Evolutionary conservation across 2,329 filamentous ascomycete genomes (phyloP), one percentile per base, ranked within the genome.

Genomic region (Raffaelea arxii): DNA sequence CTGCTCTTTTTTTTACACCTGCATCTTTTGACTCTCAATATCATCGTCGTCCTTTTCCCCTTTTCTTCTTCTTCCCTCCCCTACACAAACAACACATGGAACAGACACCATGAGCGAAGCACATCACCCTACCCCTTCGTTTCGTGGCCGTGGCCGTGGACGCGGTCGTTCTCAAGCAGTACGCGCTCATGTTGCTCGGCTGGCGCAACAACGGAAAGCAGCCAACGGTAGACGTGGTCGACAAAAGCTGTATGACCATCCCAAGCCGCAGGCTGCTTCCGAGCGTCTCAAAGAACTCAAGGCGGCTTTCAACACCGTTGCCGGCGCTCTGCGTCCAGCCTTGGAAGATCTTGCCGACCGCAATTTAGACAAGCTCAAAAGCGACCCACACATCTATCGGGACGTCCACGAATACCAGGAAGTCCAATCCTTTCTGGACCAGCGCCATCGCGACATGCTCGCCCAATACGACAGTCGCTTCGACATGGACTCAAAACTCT

Each of bases 261-360:
- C 68, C 51, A 71, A 68, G 51, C 70, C 74, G 45, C 77, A 80
- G 58, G 75, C 75, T 43, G 70, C 72, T 47, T 75, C 77, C 53
- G 76, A 80, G 59, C 78, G 83, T 46, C 77, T 82, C 58, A 72
- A 82, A 53, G 75, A 83, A 54, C 68, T 86, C 55, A 82, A 82
- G 61, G 77, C 78, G 47, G 70, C 71, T 22, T 86, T 78, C 61
- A 72, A 77, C n/a, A 67, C 73, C 48, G 74, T 86, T 44, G 72
- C 78, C 49, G 74, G 77, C 54, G 70, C 75, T 25, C 63, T 84
- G 55, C 85, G 83, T 60, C 75, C 77, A 16, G 72, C 79, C 10
- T 67, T 85, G 14, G 77, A 80, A 49, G 80, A 85, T 57, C 68
- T 87, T 19, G 79, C 80, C 18, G 74, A 78, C 45, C 71, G 78